These are phyloP conservation scores for Purpureocillium takamizusanense DNA, from an alignment of 2,329 filamentous ascomycete species.

Conservation along the genomic window DNA sequence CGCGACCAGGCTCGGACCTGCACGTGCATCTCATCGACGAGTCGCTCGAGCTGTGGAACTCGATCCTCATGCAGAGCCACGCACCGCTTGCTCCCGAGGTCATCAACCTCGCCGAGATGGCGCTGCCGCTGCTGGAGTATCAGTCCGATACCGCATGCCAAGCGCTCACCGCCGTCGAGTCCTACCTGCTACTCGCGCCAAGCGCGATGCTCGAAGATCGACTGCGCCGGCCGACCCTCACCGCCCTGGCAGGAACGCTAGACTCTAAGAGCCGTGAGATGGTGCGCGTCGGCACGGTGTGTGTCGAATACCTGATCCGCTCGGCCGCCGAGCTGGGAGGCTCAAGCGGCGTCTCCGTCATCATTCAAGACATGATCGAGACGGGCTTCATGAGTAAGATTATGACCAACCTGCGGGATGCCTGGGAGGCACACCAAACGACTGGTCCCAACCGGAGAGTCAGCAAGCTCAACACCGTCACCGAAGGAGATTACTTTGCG, in stretches of 20 bases:
- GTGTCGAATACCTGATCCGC: slow-evolving; percentile 57
- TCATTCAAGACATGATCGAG: slow-evolving; percentile 57
- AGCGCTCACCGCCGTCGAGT: slow-evolving; percentile 57
- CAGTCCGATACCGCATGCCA: slow-evolving; percentile 54
- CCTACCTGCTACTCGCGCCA: slow-evolving; percentile 63
- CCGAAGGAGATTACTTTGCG: slow-evolving; percentile 77
- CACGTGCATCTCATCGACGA: slow-evolving; percentile 85
- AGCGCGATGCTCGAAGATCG: slow-evolving; percentile 52
- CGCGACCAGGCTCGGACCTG: slow-evolving; percentile 65
- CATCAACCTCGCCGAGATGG: slow-evolving; percentile 51
- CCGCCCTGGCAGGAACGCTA: slow-evolving; percentile 39
- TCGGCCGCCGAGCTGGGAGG: slow-evolving; percentile 54
- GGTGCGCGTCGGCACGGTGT: slow-evolving; percentile 46
- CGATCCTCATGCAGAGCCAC: slow-evolving; percentile 59
- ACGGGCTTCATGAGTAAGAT: slow-evolving; percentile 55
- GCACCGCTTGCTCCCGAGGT: slow-evolving; percentile 53
- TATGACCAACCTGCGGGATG: slow-evolving; percentile 56
- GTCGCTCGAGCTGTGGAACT: slow-evolving; percentile 79
- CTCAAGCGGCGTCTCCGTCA: slow-evolving; percentile 47
- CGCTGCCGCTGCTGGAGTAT: slow-evolving; percentile 58
- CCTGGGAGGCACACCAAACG: slow-evolving; percentile 68
- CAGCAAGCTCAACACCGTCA: slow-evolving; percentile 61
- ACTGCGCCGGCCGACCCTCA: slow-evolving; percentile 40
- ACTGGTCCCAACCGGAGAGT: slow-evolving; percentile 69
- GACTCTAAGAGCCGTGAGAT: slow-evolving; percentile 48